A percentile compares a stretch with the other conserved stretches of the same genome.
Conservation (phyloP, 805 yeast genomes). For the Isabelozyma pseudorhagii region DNA sequence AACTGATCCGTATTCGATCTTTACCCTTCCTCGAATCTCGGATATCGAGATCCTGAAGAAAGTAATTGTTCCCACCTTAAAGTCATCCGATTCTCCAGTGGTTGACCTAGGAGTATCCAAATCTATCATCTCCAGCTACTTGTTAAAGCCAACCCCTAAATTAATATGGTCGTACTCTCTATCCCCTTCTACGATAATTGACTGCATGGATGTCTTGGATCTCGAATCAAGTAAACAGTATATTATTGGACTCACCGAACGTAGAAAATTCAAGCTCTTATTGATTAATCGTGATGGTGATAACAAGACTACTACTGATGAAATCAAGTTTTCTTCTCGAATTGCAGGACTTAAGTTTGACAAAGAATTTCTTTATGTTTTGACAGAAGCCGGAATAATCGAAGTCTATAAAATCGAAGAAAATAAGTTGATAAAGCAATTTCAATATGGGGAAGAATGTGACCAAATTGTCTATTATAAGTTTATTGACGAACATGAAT, state of each 20-base stretch:
- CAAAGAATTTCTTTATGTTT: slow-evolving; percentile 19
- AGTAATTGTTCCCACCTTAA: slow-evolving; percentile 19
- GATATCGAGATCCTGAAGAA: slow-evolving; percentile 22
- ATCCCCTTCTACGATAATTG: slow-evolving; percentile 44
- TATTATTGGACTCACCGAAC: slow-evolving; percentile 39
- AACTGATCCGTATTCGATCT: slow-evolving; percentile 28
- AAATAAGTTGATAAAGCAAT: slow-evolving; percentile 6
- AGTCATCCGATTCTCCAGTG: slow-evolving; percentile 21
- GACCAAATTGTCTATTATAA: slow-evolving; percentile 25
- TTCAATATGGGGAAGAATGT: slow-evolving; percentile 13
- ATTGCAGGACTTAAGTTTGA: slow-evolving; percentile 22
- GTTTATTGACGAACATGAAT: slow-evolving; percentile 19
- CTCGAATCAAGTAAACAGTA: slow-evolving; percentile 16
- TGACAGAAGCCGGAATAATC: slow-evolving; percentile 28
- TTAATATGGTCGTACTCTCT: slow-evolving; percentile 54
- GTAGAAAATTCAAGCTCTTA: slow-evolving; percentile 24
- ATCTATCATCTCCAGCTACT: slow-evolving; percentile 48
- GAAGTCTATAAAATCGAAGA: slow-evolving; percentile 14
- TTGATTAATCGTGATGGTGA: slow-evolving; percentile 15
- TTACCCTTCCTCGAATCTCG: slow-evolving; percentile 30
- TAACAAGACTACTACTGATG: slow-evolving; percentile 3
- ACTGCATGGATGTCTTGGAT: slow-evolving; percentile 32
- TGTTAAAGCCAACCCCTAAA: slow-evolving; percentile 56
- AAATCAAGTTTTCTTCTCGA: slow-evolving; percentile 9
- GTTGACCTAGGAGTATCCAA: slow-evolving; percentile 55